These are phyloP conservation scores for Prunus mume DNA, from an alignment of 306 rosid genomes.

Conservation along the genomic window DNA sequence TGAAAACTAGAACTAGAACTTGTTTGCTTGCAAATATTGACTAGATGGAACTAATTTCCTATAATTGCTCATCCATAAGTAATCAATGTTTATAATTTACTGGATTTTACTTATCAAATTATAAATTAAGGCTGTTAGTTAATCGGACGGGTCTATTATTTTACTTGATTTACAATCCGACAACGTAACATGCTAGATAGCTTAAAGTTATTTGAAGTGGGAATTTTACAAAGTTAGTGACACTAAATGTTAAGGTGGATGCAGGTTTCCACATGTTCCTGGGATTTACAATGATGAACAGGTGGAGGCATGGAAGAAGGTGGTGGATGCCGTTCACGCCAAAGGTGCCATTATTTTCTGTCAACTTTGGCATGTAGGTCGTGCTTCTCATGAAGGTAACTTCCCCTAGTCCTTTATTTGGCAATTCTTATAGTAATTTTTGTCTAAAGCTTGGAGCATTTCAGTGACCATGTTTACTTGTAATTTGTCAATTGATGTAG, in stretches of 20 bases:
- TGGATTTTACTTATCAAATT: no score
- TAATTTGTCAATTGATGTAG: slow-evolving; percentile 33
- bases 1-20: background rate
- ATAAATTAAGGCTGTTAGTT: no score
- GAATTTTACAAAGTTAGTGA: background rate
- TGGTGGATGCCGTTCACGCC: slow-evolving; percentile 85
- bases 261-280: slow-evolving; percentile 56
- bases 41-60: background rate
- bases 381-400: slow-evolving; percentile 74
- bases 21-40: background rate
- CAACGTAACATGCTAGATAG: background rate
- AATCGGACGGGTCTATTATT: no score
- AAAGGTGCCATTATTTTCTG: slow-evolving; percentile 77
- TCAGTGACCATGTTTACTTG: background rate
- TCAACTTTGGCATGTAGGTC: slow-evolving; percentile 96
- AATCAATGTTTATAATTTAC: background rate
- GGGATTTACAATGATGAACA: slow-evolving; percentile 55
- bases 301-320: slow-evolving; percentile 77
- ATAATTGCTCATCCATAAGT: background rate
- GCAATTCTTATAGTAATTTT: background rate
- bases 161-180: background rate
- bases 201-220: background rate
- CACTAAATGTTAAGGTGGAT: background rate
- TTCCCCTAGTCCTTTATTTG: background rate
- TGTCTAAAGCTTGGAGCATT: background rate